phyloP scores from a whole-genome alignment of 2,329 filamentous ascomycete genomes.

The Chaetomiaceae sp. region DNA sequence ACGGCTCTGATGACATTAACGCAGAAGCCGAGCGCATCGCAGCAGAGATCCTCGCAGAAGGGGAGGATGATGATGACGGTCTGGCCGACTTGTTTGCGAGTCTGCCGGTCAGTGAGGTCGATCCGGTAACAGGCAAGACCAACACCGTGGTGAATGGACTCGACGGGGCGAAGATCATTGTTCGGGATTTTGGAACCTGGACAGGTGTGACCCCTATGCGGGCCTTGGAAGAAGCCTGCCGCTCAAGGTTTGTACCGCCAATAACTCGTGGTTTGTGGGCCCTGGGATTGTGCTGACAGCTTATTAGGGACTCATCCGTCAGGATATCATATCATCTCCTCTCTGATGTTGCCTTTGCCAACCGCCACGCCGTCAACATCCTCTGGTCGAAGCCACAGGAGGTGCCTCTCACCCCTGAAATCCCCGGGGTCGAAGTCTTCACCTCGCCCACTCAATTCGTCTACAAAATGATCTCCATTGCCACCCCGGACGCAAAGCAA shows the following conservation, averaged over 20 bases:
- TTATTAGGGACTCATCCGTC: constrained; percentile 61
- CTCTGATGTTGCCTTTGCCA: constrained; percentile 69
- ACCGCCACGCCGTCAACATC: constrained; percentile 69
- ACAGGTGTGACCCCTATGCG: constrained; percentile 70
- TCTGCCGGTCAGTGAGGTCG: constrained; percentile 56
- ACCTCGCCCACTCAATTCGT: constrained; percentile 50
- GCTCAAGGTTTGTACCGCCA: constrained; percentile 59
- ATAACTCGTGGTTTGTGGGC: constrained; percentile 18
- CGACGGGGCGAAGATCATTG: constrained; percentile 51
- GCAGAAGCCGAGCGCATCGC: constrained; percentile 56
- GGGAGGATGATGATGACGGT: constrained; percentile 43
- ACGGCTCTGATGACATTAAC: constrained; percentile 41
- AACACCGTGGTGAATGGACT: constrained; percentile 50
- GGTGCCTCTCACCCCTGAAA: constrained; percentile 34
- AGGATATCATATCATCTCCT: constrained; percentile 64
- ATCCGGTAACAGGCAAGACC: constrained; percentile 53
- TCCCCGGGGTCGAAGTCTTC: constrained; percentile 41
- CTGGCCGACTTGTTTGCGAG: constrained; percentile 55
- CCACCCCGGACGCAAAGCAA: constrained; percentile 70
- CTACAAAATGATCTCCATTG: constrained; percentile 70
- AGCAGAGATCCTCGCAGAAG: constrained; percentile 54
- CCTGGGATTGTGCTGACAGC: constrained; percentile 14
- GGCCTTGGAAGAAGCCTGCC: constrained; percentile 81
- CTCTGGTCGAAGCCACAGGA: constrained; percentile 73
- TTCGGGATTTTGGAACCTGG: constrained; percentile 82